These are phyloP conservation scores for Pyrus betulifolia DNA, from an alignment of 306 rosid species.

Conservation along the genomic window DNA sequence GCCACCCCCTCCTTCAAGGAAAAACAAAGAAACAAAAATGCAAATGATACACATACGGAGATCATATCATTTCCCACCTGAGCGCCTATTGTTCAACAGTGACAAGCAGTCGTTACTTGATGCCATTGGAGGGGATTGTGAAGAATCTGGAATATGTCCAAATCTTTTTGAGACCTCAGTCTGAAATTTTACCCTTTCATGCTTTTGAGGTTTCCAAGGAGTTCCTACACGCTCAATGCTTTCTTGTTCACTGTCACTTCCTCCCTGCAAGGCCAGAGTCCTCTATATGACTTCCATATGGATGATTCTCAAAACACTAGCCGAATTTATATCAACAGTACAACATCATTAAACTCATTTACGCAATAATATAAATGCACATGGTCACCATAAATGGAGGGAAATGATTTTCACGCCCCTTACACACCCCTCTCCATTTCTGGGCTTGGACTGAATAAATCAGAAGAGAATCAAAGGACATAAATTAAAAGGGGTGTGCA, in stretches of 20 bases:
- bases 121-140: constrained; percentile 54
- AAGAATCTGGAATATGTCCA: constrained; percentile 51
- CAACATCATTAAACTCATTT: neutral
- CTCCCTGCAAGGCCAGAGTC: constrained; percentile 55
- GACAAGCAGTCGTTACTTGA: constrained; percentile 71
- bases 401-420: too few relatives aligned
- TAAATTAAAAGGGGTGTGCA: too few relatives aligned
- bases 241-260: constrained; percentile 83
- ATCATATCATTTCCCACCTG: constrained; percentile 50
- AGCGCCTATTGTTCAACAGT: constrained; percentile 66
- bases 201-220: constrained; percentile 51
- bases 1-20: neutral
- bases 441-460: too few relatives aligned
- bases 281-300: constrained; percentile 23
- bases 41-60: neutral
- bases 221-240: constrained; percentile 52
- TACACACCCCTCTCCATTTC: too few relatives aligned
- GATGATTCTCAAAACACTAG: constrained; percentile 2
- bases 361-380: neutral
- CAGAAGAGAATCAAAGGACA: too few relatives aligned
- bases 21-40: neutral
- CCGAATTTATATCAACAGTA: neutral
- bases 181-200: constrained; percentile 41
- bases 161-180: constrained; percentile 38
- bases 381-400: neutral